Base-by-base conservation (phyloP, 2,329 filamentous ascomycete genomes). In the Cladophialophora bantiana region DNA sequence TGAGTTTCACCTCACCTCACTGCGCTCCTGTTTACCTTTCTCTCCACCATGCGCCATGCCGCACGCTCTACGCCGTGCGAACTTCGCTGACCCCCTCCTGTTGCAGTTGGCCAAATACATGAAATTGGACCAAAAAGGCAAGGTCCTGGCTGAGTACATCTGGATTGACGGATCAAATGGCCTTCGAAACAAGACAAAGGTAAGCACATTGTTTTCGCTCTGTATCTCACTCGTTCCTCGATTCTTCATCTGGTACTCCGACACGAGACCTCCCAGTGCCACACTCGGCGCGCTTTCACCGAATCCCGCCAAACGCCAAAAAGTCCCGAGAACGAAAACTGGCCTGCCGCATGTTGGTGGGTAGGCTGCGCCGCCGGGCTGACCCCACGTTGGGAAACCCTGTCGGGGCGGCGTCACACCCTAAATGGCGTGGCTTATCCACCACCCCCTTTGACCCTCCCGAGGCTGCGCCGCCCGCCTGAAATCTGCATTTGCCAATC, bases 181-280 rank as follows among this genome's bases (percentile, higher is more conserved):
- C 77, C 87, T 92, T 75, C 93, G 95, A 77, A 97, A 93, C 79
- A 99, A 98, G 86, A 94, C 91, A 78, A 96, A 93, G 87, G 94
- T 97, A 86, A 86, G 92, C 85, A 72, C 45, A 18, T 42, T 50
- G 32, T 66, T 60, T 55, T 42, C 12, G 20, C 26, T 60, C 55
- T 61, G 10, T 20, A 18, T 59, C 45, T 55, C 60, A 53, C 26
- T 52, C 26, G 13, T 45, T 18, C 36, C 45, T 26, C 15, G 12
- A 61, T 35, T 57, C 57, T 32, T 5, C 56, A 55, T 57, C 50
- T 45, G 57, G 60, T 15, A 55, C 53, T 52, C 32, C 26, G 20
- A 61, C 59, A 61, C 59, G 59, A 61, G 59, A 61, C 59, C 31
- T 54, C 32, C 48, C 34, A 42, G 26, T 20, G 59, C 59, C 34